Evolutionary conservation across 2,329 filamentous ascomycete genomes (phyloP), one percentile per base, ranked within the genome.

Genomic region (Cucurbitaria berberidis): DNA sequence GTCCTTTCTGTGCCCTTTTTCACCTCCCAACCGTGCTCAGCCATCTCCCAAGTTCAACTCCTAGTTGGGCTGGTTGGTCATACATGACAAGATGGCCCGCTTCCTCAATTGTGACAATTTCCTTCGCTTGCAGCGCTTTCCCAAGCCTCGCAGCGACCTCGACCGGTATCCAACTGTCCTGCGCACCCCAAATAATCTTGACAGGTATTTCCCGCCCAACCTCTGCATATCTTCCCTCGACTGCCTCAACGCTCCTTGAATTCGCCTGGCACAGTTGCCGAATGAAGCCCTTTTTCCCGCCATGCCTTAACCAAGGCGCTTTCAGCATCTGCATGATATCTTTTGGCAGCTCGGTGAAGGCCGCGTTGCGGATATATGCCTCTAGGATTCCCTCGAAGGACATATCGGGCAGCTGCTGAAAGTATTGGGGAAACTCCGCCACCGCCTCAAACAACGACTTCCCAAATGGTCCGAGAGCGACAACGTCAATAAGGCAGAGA

Each of bases 401-500:
- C 46, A 59, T 51, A 32, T 64, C 57, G 3, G 58, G 60, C 13
- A 64, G n/a, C 2, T 52, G 32, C 15, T 57, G 41, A 43, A 66
- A 64, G 15, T 44, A 8, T 3, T n/a, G 8, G 0, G 63, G 57
- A 24, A 57, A 51, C 48, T 60, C 53, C 8, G 53, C 55, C 3
- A 63, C 53, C 8, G 49, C 29, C 22, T 58, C 54, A 48, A 66
- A 66, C n/a, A 64, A 34, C 1, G 57, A 22, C 8, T 64, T 54
- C 5, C 60, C 61, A 27, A 66, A 66, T 6, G 62, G 63, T 13
- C 63, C 59, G 8, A 66, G 60, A 10, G 63, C 60, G 8, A 66
- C 61, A 8, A 63, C 59, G 43, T 64, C 55, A 10, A 64, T 53
- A 5, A 66, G 39, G 18, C 60, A 64, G 2, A 66, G 54, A 52